Base-by-base conservation (phyloP, 176 grass and related monocot genomes). In the Carex scoparia region DNA sequence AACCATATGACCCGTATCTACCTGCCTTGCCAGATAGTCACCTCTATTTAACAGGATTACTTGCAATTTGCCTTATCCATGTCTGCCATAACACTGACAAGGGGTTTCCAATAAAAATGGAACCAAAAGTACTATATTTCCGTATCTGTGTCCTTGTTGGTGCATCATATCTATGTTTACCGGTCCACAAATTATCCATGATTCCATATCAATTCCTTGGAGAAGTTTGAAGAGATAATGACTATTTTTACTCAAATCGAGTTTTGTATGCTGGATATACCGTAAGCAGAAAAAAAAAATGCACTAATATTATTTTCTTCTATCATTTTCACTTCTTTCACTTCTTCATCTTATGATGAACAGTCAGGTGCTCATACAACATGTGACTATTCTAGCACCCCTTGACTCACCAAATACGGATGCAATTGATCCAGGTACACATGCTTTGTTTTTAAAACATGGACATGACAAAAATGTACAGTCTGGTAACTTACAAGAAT, bases 361-460 rank as follows among this genome's bases (percentile, higher is more conserved):
- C 88, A 99, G 96, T 78, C 90, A 95, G 86, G 93, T 99, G 7
- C 90, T 94, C 85, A 79, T 98, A 65, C 85, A 92, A 87, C 85
- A 94, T 84, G 77, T 95, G 80, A 95, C 96, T 86, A 92, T 99
- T 84, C 81, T 95, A 32, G 91, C 96, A 0, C 96, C 96, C 6
- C 84, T 90, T 49, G 70, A 92, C 91, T 99, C 96, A 61, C 96
- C 96, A 48, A 99, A 99, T 54, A 99, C 96, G 0, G 91, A 95
- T 15, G 96, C 93, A 42, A 88, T 99, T 58, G 75, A 91, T 90
- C 96, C 91, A 95, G 96, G 96, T 99, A 93, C 66, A 61, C 46
- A 10, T 35, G 65, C 44, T 7, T 65, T 40, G 48, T 44, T 40
- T 42, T 78, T 58, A 30, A 44, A 44, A 61, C 13, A 69, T 58